Evolutionary conservation across 805 yeast species (phyloP).

Genomic region (Blastobotrys robertii): DNA sequence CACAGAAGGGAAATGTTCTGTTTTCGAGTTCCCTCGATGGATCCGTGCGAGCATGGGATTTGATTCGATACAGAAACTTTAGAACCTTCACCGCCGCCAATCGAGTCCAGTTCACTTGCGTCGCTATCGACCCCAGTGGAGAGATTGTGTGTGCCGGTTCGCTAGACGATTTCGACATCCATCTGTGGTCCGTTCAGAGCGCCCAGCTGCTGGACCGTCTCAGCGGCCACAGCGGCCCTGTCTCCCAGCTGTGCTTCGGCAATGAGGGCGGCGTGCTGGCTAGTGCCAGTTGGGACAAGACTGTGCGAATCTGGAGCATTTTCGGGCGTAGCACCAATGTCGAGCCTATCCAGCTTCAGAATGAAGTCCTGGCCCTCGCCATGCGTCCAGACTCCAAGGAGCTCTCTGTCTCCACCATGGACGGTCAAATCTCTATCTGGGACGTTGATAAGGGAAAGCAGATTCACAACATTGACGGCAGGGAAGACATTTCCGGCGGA

Average conservation of each 20-base stretch:
- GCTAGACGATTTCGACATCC: slow-evolving; percentile 77
- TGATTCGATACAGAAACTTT: slow-evolving; percentile 85
- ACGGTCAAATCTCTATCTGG: slow-evolving; percentile 79
- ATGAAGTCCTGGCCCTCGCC: slow-evolving; percentile 75
- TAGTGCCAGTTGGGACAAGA: slow-evolving; percentile 93
- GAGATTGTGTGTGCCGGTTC: slow-evolving; percentile 96
- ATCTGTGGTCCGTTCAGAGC: slow-evolving; percentile 96
- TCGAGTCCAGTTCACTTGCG: slow-evolving; percentile 73
- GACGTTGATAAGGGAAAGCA: slow-evolving; percentile 77
- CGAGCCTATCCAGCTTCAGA: slow-evolving; percentile 78
- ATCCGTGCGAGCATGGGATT: slow-evolving; percentile 95
- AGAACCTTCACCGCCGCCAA: slow-evolving; percentile 89
- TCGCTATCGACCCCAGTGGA: slow-evolving; percentile 96
- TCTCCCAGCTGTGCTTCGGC: slow-evolving; percentile 80
- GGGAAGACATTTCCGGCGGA: slow-evolving; percentile 79
- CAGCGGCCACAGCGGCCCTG: slow-evolving; percentile 93
- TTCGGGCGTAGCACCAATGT: slow-evolving; percentile 80
- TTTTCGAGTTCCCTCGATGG: slow-evolving; percentile 93
- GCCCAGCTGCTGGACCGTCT: slow-evolving; percentile 81
- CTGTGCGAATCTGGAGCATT: slow-evolving; percentile 86
- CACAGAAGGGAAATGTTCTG: slow-evolving; percentile 81
- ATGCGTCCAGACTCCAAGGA: slow-evolving; percentile 92
- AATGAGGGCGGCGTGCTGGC: slow-evolving; percentile 60
- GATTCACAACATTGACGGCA: slow-evolving; percentile 73
- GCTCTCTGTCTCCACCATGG: slow-evolving; percentile 78